phyloP scores from a whole-genome alignment of 257 asterid genomes.

The Solanum bulbocastanum region DNA sequence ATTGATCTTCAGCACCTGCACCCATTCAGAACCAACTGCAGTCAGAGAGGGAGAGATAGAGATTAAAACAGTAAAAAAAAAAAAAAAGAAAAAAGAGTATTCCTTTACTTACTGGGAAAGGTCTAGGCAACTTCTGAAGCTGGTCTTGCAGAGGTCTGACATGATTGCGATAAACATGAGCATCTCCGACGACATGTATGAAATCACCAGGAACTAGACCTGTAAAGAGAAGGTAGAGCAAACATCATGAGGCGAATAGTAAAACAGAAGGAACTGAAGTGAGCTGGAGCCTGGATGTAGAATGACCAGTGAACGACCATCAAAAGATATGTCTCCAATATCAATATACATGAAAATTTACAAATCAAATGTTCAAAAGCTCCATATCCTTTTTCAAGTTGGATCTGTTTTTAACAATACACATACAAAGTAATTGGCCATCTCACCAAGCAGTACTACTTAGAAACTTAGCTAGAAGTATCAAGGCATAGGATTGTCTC shows the following conservation, averaged over 20 bases:
- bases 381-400: neutral
- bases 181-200: constrained; percentile 82
- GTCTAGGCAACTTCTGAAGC: constrained; percentile 69
- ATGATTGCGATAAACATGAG: constrained; percentile 80
- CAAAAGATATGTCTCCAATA: neutral
- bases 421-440: neutral
- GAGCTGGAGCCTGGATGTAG: neutral
- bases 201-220: constrained; percentile 89
- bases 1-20: constrained; percentile 68
- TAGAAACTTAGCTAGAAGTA: neutral
- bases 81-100: neutral
- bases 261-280: neutral
- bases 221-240: constrained; percentile 8
- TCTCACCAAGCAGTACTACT: neutral
- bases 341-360: neutral
- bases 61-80: neutral
- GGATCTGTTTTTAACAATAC: neutral
- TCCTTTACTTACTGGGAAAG: constrained; percentile 65
- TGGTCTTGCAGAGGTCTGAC: constrained; percentile 75
- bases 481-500: neutral
- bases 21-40: neutral
- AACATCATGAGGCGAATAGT: neutral
- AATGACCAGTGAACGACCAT: neutral
- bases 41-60: neutral
- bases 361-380: neutral